Percentiles rank a stretch among this genome's conserved stretches.
Evolutionary conservation across 2,329 filamentous ascomycete genomes (phyloP).

Genomic region (Fusarium albidum): DNA sequence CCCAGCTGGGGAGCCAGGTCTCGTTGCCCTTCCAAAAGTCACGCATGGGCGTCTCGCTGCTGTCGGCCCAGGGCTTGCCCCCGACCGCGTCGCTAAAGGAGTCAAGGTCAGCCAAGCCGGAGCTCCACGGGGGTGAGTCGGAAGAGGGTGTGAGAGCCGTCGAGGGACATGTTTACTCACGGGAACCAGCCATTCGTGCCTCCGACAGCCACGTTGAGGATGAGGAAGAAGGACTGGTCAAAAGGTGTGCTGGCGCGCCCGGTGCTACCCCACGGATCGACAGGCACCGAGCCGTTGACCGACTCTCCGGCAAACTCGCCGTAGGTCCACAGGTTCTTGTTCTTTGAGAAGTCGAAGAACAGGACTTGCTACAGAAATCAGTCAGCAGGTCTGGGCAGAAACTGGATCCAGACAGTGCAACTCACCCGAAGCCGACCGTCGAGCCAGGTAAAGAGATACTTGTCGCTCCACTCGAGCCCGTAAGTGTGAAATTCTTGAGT

Average conservation of each 20-base stretch:
- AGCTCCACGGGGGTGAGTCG: conserved; percentile 1
- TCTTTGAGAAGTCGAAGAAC: conserved; percentile 46
- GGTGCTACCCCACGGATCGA: conserved; percentile 53
- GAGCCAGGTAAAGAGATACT: conserved; percentile 61
- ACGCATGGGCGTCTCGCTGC: conserved; percentile 45
- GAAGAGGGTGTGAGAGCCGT: conserved; percentile 1
- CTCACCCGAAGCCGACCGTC: conserved; percentile 52
- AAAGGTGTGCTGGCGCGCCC: conserved; percentile 54
- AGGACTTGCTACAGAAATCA: conserved; percentile 26
- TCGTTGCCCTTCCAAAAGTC: conserved; percentile 51
- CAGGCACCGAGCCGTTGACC: conserved; percentile 51
- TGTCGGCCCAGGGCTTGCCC: conserved; percentile 55
- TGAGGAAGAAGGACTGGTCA: conserved; percentile 58
- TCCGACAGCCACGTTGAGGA: conserved; percentile 60
- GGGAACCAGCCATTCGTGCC: conserved; percentile 56
- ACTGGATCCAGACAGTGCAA: conserved; percentile 36
- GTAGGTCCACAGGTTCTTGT: conserved; percentile 39
- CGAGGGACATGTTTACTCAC: conserved; percentile 34
- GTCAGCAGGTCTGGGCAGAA: conserved; percentile 1
- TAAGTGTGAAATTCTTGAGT: conserved; percentile 56
- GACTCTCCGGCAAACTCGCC: conserved; percentile 51
- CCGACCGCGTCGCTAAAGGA: conserved; percentile 48
- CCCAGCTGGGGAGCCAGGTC: conserved; percentile 53
- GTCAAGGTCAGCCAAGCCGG: conserved; percentile 18
- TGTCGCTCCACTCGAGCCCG: conserved; percentile 59